These are phyloP conservation scores for Nemania sp. DNA, from an alignment of 2,329 filamentous ascomycete species.

Conservation along the genomic window DNA sequence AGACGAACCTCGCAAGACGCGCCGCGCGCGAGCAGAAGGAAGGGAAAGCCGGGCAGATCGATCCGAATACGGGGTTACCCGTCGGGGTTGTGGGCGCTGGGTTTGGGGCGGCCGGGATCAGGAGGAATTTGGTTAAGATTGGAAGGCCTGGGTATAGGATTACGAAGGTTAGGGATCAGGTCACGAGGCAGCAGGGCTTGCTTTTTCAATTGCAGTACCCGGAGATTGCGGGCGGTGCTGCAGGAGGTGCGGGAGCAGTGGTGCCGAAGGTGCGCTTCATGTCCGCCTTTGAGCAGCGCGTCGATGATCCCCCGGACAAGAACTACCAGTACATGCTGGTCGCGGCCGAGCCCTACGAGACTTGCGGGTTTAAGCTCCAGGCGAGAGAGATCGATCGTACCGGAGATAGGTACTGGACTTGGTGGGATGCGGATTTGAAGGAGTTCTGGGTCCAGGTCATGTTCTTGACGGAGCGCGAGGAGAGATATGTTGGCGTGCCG, in stretches of 20 bases:
- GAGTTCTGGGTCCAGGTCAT: conserved; percentile 98
- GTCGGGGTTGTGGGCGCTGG: conserved; percentile 75
- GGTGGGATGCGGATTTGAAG: conserved; percentile 94
- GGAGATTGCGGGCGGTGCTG: conserved; percentile 62
- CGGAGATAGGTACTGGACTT: conserved; percentile 86
- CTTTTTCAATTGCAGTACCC: conserved; percentile 97
- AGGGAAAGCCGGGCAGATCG: conserved; percentile 69
- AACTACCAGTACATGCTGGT: conserved; percentile 93
- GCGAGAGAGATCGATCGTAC: conserved; percentile 88
- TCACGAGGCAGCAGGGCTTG: conserved; percentile 84
- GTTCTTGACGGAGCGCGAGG: conserved; percentile 98
- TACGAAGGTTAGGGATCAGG: conserved; percentile 88
- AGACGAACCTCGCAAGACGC: conserved; percentile 94
- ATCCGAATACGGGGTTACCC: conserved; percentile 70
- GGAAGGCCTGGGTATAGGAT: conserved; percentile 97
- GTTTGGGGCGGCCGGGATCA: conserved; percentile 62
- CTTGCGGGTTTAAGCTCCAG: conserved; percentile 93
- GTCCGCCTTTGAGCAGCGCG: conserved; percentile 94
- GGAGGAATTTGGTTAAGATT: conserved; percentile 89
- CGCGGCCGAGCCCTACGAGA: conserved; percentile 97
- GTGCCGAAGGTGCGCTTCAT: conserved; percentile 90
- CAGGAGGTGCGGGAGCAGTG: conserved; percentile 57
- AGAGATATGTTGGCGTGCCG: conserved; percentile 73
- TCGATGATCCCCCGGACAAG: conserved; percentile 90
- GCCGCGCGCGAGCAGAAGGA: conserved; percentile 95